Base-by-base conservation (phyloP, 2,329 filamentous ascomycete genomes). In the Corynespora cassiicola region DNA sequence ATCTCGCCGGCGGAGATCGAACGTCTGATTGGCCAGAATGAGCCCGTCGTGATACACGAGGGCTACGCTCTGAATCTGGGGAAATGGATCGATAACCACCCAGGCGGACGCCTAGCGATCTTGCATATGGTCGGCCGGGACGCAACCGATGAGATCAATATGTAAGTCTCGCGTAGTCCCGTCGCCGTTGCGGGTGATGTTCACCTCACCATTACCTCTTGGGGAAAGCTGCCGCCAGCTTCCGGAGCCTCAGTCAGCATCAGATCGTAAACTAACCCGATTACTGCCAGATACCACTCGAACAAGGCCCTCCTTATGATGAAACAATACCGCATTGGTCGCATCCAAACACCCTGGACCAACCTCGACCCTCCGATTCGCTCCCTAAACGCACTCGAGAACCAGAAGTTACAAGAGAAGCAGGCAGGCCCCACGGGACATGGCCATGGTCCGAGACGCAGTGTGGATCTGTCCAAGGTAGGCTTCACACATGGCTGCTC, bases 41-140 rank as follows among this genome's bases (percentile, higher is more conserved):
- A 77, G 19, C 73, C 68, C 10, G 76, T 85, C 37, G 75, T 84
- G 50, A 75, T 85, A 37, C 76, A 75, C 48, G 74, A 83, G 29
- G 80, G 78, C 28, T 54, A 69, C 34, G 75, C 80, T 11, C 67
- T 85, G 50, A 71, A 73, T 39, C 75, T 85, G 23, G 78, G 82
- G 52, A 66, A 70, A 27, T 85, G 81, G 82, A 72, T 84, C 50
- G 60, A 75, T 37, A 74, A 68, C 39, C 82, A 85, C 52, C 82
- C 82, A 0, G 82, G 82, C 14, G 82, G 82, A 20, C 67, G 71
- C 10, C 66, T 84, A 17, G 78, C 80, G 14, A 81, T 84, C 45
- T 58, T 79, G 47, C 81, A 85, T 66, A 83, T 82, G 78, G 76
- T 82, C 4, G 79, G 79, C 38, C 73, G 72, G 61, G 79, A 82